Evolutionary conservation across 306 rosid species (phyloP), one percentile per base, ranked within the genome.

Genomic region (Prunus padus): DNA sequence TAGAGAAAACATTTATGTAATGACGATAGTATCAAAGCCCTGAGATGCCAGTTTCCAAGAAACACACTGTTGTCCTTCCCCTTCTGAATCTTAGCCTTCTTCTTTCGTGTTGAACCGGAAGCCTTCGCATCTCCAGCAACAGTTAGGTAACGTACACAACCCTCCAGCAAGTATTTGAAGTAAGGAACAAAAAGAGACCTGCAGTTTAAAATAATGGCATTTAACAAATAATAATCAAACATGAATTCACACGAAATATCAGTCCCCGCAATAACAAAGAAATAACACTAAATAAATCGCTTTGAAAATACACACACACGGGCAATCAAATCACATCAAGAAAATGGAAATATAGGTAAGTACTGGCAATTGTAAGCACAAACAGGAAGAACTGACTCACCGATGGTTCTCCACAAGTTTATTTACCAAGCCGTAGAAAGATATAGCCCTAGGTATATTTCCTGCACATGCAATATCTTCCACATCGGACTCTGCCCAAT

Each of bases 151-250:
- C 57, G 85, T 60, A 95, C 87, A 81, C 97, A 87, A 75, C 88
- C 81, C 56, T 84, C 89, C 10, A 92, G 89, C 91, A 95, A 81
- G 88, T 87, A 87, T 78, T 92, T 95, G 87, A 92, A 92, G 86
- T 92, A 95, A 31, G 98, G 95, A 84, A 95, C 93, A 85, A 95
- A 95, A 78, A 95, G 85, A 42, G 97, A 92, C 91, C 97, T 95
- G 82, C 76, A 87, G 33, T 69, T 33, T 31, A 33, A 16, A 65
- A 56, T 28, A 82, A 51, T 28, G 69, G 19, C 54, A n/a, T 57
- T 20, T 8, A 6, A 16, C 13, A 13, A 8, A 31, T 15, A 51
- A 51, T 61, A 61, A 72, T 5, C 3, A 15, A 55, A 16, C 7
- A 22, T 15, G 42, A 56, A 42, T 16, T 33, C 18, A 16, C 25